A percentile compares a stretch with the other conserved stretches of the same genome.
phyloP scores from a whole-genome alignment of 495 filamentous ascomycete species.

The Neurospora sp. region DNA sequence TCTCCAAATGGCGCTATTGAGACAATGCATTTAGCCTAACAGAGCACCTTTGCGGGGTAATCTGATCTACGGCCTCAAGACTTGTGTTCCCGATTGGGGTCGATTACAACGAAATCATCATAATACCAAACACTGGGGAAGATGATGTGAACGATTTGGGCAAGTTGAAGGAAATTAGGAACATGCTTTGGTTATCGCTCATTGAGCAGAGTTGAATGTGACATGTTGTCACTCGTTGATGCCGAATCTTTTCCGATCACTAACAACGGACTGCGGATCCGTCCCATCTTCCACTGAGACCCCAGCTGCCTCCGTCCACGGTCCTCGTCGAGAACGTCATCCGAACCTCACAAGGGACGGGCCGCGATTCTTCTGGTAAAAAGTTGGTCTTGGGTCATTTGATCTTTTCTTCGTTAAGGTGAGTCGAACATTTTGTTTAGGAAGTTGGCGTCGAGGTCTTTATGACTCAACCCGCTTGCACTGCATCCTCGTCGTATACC shows the following conservation, averaged over 20 bases:
- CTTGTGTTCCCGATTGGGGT: too few species aligned
- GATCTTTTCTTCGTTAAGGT: neutral
- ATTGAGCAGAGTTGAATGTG: neutral
- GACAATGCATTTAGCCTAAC: neutral
- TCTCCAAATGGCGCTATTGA: too few species aligned
- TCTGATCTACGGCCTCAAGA: neutral
- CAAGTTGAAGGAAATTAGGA: neutral
- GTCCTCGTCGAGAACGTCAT: neutral
- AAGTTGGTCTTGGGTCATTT: neutral
- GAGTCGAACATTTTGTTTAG: neutral
- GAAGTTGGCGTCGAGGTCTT: neutral
- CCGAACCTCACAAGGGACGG: neutral
- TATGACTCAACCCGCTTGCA: neutral
- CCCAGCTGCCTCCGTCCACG: neutral
- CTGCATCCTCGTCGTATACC: neutral
- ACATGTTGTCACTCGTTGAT: neutral
- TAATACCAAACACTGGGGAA: neutral
- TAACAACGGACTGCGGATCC: neutral
- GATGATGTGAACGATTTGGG: neutral
- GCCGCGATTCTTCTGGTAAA: neutral
- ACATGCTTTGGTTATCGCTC: neutral
- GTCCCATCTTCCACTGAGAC: neutral
- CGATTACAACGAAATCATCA: neutral
- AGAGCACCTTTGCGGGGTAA: neutral
- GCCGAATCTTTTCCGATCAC: neutral